Percentiles rank a stretch among this genome's conserved stretches.
phyloP scores from a whole-genome alignment of 2,329 filamentous ascomycete species.

The Drechslerella dactyloides region DNA sequence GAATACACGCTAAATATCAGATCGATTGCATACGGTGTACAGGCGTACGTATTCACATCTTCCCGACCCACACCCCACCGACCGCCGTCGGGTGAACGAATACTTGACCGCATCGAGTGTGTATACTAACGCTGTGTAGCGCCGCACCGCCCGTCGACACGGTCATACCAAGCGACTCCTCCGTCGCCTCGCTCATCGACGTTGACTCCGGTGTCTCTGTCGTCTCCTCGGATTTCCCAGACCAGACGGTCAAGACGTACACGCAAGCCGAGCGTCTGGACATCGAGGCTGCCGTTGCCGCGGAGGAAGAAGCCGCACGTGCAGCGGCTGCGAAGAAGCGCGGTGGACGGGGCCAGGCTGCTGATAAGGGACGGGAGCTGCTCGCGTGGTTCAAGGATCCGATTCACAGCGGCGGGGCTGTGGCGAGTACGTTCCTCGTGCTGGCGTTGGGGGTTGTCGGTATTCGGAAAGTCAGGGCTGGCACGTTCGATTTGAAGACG shows the following conservation, averaged over 20 bases:
- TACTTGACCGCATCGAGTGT: too few relatives aligned
- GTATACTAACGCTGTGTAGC: constrained; percentile 10
- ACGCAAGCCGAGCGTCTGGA: constrained; percentile 43
- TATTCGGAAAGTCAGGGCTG: constrained; percentile 28
- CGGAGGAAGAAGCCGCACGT: constrained; percentile 32
- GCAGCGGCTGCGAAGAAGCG: constrained; percentile 16
- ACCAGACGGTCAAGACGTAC: constrained; percentile 40
- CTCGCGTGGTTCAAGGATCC: constrained; percentile 53
- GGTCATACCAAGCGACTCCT: constrained; percentile 38
- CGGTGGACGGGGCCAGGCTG: constrained; percentile 2
- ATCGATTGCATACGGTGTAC: not conserved
- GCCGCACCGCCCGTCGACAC: constrained; percentile 35
- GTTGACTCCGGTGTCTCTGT: constrained; percentile 45
- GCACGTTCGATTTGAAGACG: constrained; percentile 34
- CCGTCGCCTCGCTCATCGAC: constrained; percentile 44
- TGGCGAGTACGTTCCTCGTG: constrained; percentile 24
- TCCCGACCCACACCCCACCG: not conserved
- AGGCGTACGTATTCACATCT: not conserved
- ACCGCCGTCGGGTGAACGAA: too few relatives aligned
- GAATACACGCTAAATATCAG: too few relatives aligned
- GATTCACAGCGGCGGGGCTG: constrained; percentile 25
- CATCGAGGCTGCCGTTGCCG: constrained; percentile 31
- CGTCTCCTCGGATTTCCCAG: constrained; percentile 36
- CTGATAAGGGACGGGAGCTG: constrained; percentile 56
- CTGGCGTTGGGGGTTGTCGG: constrained; percentile 35